These are phyloP conservation scores for Xylaria sp. DNA, from an alignment of 2,329 filamentous ascomycete species.

Conservation along the genomic window DNA sequence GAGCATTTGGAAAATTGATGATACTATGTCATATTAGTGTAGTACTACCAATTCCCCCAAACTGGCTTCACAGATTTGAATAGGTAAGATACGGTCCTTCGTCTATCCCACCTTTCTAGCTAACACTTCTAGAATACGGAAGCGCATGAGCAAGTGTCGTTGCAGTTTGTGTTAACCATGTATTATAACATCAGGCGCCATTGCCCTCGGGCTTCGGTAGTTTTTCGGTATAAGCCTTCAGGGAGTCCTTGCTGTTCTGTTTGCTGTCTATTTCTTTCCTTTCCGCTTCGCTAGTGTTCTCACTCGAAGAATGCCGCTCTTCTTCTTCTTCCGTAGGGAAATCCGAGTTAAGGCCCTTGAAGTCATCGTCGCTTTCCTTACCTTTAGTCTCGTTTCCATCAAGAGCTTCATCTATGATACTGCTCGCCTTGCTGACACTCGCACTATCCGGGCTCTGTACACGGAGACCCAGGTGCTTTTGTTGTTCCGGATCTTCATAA, in stretches of 20 bases:
- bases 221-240: slow-evolving; percentile 47
- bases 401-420: slow-evolving; percentile 60
- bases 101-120: neutral
- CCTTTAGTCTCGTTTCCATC: slow-evolving; percentile 36
- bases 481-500: slow-evolving; percentile 59
- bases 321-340: slow-evolving; percentile 28
- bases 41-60: neutral
- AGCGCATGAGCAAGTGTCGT: neutral
- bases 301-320: neutral
- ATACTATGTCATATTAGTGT: neutral
- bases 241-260: slow-evolving; percentile 36
- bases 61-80: neutral
- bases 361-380: slow-evolving; percentile 42
- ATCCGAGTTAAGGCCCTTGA: slow-evolving; percentile 39
- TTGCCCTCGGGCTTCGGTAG: slow-evolving; percentile 46
- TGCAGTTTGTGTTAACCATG: neutral
- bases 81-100: neutral
- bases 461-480: slow-evolving; percentile 76
- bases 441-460: slow-evolving; percentile 72
- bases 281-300: slow-evolving; percentile 13
- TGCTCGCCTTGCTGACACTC: slow-evolving; percentile 78
- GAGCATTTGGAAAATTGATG: neutral
- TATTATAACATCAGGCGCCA: slow-evolving; percentile 16
- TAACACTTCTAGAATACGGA: neutral
- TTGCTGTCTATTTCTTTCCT: slow-evolving; percentile 22